Percentiles rank a stretch among this genome's conserved stretches.
phyloP scores from a whole-genome alignment of 305 asterid species.

The Solanum chacoense region DNA sequence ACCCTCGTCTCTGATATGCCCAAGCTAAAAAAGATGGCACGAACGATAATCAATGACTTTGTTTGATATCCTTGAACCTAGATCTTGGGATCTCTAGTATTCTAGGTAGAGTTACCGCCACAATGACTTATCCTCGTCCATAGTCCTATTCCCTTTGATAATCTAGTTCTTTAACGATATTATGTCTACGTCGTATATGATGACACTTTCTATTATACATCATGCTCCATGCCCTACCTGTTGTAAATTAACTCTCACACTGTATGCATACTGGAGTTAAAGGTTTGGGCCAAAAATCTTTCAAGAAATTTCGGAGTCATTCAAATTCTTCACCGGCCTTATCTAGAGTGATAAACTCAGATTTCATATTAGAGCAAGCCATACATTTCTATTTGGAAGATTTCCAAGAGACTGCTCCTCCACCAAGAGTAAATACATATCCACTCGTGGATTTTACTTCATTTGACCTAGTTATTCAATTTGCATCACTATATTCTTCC shows the following conservation, averaged over 20 bases:
- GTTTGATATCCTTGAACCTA: neutral
- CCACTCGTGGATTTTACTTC: neutral
- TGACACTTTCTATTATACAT: neutral
- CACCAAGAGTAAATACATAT: neutral
- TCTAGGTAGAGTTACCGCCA: neutral
- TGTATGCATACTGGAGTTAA: neutral
- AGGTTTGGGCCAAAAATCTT: neutral
- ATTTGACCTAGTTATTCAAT: neutral
- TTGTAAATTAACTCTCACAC: neutral
- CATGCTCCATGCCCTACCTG: neutral
- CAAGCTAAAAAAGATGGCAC: neutral
- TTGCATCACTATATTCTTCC: neutral
- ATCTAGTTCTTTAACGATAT: neutral
- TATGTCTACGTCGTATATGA: neutral
- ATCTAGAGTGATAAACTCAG: neutral
- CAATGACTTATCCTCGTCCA: neutral
- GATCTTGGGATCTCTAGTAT: neutral
- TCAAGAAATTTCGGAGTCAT: neutral
- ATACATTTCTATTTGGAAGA: neutral
- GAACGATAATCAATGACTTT: neutral
- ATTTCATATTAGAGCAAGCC: neutral
- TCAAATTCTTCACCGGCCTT: neutral
- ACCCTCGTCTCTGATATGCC: neutral
- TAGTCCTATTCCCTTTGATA: neutral
- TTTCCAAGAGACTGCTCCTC: neutral